Percentiles rank a stretch among this genome's conserved stretches.
These are phyloP conservation scores for Fusarium tricinctum DNA, from an alignment of 2,329 filamentous ascomycete genomes.

Conservation along the genomic window DNA sequence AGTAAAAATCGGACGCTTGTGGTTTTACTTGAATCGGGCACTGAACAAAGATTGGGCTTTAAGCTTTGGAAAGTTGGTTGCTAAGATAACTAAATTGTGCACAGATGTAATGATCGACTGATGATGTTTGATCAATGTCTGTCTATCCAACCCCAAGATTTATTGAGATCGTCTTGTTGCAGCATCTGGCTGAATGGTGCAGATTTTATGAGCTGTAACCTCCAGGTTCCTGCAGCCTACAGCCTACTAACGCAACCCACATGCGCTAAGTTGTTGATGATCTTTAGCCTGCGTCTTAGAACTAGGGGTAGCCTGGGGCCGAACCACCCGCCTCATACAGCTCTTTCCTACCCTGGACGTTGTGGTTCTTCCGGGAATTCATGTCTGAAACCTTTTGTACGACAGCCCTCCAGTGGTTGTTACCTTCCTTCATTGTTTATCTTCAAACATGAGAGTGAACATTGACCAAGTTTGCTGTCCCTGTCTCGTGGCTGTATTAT, in stretches of 20 bases:
- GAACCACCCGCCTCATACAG: conserved; percentile 3
- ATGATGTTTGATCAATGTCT: no score
- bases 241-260: conserved; percentile 15
- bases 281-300: conserved; percentile 25
- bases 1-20: conserved; percentile 20
- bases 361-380: not conserved
- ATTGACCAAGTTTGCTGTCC: not conserved
- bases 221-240: not conserved
- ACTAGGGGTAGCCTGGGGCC: conserved; percentile 4
- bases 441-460: not conserved
- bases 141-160: not conserved
- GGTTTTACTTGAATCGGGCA: not conserved
- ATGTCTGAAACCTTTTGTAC: not conserved
- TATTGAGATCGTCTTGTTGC: not conserved
- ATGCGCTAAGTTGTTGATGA: conserved; percentile 26
- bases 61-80: not conserved
- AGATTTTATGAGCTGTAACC: not conserved
- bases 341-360: not conserved
- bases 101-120: not conserved
- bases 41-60: not conserved
- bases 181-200: not conserved
- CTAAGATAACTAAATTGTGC: not conserved
- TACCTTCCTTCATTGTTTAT: not conserved
- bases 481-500: not conserved
- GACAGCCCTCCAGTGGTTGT: not conserved